Percentiles rank a stretch among this genome's conserved stretches.
Evolutionary conservation across 78 protist species (phyloP).

Genomic region (Cyanophora paradoxa): DNA sequence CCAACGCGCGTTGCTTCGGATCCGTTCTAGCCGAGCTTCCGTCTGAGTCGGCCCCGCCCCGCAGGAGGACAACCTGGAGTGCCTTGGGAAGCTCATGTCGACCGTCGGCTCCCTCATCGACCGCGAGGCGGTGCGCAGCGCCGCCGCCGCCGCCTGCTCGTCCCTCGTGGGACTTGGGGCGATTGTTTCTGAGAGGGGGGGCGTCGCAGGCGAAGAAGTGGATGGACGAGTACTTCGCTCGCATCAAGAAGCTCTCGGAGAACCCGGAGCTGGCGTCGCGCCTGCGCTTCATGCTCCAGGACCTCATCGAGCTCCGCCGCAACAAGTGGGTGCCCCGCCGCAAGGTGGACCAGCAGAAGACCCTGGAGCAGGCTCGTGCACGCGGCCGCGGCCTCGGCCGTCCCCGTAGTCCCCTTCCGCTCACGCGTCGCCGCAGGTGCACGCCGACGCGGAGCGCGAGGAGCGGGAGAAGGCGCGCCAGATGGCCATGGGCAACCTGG

Average conservation of each 20-base stretch:
- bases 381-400: too few species aligned
- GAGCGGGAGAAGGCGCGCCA: too few species aligned
- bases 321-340: not conserved
- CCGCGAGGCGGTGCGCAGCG: too few species aligned
- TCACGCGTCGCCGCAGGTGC: too few species aligned
- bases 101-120: constrained; percentile 23
- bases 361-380: not conserved
- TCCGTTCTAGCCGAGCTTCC: too few species aligned
- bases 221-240: constrained; percentile 11
- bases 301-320: not conserved
- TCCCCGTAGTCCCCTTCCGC: too few species aligned
- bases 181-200: too few species aligned
- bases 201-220: constrained; percentile 14
- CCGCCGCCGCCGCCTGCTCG: too few species aligned
- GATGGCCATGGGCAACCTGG: too few species aligned
- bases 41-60: too few species aligned
- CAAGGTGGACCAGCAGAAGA: not conserved
- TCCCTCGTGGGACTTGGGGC: too few species aligned
- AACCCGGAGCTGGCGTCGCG: not conserved
- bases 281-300: not conserved
- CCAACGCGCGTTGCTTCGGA: not conserved
- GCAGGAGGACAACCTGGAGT: not conserved
- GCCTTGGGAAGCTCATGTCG: constrained; percentile 4
- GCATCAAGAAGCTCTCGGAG: not conserved
- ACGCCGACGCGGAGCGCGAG: too few species aligned